Evolutionary conservation across 1,284 basidiomycete species (phyloP), one percentile per base, ranked within the genome.

Genomic region (Ustilago trichophora): DNA sequence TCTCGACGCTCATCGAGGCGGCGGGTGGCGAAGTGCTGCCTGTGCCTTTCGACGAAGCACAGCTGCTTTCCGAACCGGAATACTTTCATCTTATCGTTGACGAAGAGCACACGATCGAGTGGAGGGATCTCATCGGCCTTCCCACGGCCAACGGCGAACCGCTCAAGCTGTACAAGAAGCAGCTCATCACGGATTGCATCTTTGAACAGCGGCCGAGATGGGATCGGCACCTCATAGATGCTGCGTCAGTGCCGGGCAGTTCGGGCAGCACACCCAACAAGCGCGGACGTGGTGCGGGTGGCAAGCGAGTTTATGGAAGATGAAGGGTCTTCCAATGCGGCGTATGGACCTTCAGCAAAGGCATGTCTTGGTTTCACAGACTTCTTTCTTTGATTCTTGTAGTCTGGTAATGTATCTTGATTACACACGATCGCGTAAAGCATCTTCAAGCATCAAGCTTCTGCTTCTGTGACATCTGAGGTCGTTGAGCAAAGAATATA

Each of bases 131-230:
- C 6, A 18, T 62, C 18, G 58, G 65, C 24, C 9, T 35, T 6
- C 22, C 45, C 3, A 54, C 46, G 4, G n/a, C 19, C 19, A 25
- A 41, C 4, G 58, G 50, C 10, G 42, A 63, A n/a, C 54, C 54
- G 19, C 32, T 68, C 21, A 46, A 40, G 36, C 19, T 68, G 24
- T 68, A 50, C 38, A 54, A 46, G 58, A 54, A 58, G 34, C 48
- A 63, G 38, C 51, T 68, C 6, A 37, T 68, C 9, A 57, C 58
- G 12, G 58, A 63, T 19, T 52, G 54, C 47, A 50, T 68, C 19
- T 58, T 68, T 33, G 50, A 57, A 13, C 65, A 68, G 44, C 49
- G 51, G 50, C 54, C 50, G 33, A 24, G 54, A 13, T 68, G 65
- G 65, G 65, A 62, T 38, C 45, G 40, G 10, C 53, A 68, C 15